Evolutionary conservation across 345 rosid genomes (phyloP).

Genomic region (Euphorbia tirucalli): DNA sequence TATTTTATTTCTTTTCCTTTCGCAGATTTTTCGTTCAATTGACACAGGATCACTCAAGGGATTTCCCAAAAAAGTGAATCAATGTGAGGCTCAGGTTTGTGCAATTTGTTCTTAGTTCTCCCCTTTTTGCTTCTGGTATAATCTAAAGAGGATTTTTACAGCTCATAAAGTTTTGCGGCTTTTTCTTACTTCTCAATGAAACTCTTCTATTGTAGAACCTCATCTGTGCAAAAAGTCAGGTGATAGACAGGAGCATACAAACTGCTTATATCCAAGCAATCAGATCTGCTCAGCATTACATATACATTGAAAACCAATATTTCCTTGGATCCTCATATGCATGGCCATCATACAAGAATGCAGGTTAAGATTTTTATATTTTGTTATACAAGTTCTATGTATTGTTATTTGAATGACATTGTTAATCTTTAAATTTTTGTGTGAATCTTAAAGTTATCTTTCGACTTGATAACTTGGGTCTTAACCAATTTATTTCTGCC

Average conservation of each 20-base stretch:
- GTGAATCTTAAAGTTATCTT: neutral
- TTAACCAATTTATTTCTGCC: neutral
- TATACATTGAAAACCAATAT: slow-evolving; percentile 97
- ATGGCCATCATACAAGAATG: slow-evolving; percentile 79
- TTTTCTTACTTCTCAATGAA: neutral
- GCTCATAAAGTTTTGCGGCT: slow-evolving; percentile 5
- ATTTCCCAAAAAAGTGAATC: slow-evolving; percentile 52
- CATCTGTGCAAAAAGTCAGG: slow-evolving; percentile 52
- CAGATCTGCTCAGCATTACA: slow-evolving; percentile 93
- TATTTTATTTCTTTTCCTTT: slow-evolving; percentile 13
- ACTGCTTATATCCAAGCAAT: slow-evolving; percentile 93
- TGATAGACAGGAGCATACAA: slow-evolving; percentile 93
- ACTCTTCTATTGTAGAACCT: slow-evolving; percentile 62
- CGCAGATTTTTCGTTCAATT: slow-evolving; percentile 79
- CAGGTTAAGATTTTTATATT: slow-evolving; percentile 51
- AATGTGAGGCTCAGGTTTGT: slow-evolving; percentile 51
- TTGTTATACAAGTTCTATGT: neutral
- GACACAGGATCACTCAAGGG: slow-evolving; percentile 83
- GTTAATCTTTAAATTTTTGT: neutral
- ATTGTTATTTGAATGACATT: neutral
- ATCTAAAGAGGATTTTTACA: neutral
- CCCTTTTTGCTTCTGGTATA: slow-evolving; percentile 4
- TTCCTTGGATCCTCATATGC: slow-evolving; percentile 97
- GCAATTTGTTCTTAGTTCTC: slow-evolving; percentile 16
- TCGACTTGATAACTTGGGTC: neutral